Evolutionary conservation across 371 early-diverging fungal genomes (phyloP).

Genomic region (Saksenaea vasiformis): DNA sequence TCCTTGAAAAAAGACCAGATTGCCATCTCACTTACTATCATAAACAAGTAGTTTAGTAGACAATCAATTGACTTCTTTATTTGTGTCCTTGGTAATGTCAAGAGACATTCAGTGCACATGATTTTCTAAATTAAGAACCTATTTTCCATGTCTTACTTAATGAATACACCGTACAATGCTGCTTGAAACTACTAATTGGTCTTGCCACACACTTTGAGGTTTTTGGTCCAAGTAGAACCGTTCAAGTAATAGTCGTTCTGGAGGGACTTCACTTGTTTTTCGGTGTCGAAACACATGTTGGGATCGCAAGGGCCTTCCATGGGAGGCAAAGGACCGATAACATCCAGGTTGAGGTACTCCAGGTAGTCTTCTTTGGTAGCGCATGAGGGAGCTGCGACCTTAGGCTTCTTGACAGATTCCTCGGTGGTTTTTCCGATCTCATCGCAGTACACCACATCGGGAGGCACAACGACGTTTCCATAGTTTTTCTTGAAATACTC

Average conservation of each 20-base stretch:
- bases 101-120: no score
- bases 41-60: no score
- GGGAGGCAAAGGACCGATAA: background rate
- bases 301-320: background rate
- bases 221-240: background rate
- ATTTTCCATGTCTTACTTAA: no score
- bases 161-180: no score
- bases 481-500: no score
- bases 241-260: background rate
- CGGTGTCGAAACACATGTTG: background rate
- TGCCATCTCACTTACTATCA: no score
- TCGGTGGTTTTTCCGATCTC: background rate
- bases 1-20: no score
- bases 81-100: no score
- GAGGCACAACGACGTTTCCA: no score
- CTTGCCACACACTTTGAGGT: background rate
- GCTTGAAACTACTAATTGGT: no score
- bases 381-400: background rate
- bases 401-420: background rate
- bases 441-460: background rate
- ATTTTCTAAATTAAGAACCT: no score
- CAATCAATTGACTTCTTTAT: no score
- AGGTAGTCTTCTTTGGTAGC: background rate
- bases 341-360: background rate
- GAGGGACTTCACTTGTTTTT: background rate